phyloP scores from a whole-genome alignment of 257 asterid genomes.

The Catharanthus roseus region DNA sequence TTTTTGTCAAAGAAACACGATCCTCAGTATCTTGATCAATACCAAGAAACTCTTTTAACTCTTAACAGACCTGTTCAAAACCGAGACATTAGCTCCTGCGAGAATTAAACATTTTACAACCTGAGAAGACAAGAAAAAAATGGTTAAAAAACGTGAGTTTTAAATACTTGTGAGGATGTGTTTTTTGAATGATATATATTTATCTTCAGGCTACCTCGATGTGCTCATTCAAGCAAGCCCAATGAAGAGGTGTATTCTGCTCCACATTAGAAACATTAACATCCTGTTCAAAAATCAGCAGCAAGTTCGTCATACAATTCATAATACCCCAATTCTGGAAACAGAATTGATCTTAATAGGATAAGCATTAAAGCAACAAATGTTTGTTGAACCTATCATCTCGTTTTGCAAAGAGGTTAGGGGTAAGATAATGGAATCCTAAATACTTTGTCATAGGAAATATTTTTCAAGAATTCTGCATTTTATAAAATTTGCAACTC shows the following conservation, averaged over 20 bases:
- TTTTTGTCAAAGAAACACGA: neutral
- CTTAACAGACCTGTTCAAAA: slow-evolving; percentile 58
- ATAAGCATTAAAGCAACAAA: neutral
- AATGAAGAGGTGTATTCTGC: slow-evolving; percentile 89
- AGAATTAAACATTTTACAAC: slow-evolving; percentile 68
- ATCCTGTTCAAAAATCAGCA: slow-evolving; percentile 46
- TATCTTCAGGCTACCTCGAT: slow-evolving; percentile 48
- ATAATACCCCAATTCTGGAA: neutral
- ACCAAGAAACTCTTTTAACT: neutral
- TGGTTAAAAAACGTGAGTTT: neutral
- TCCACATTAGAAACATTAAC: slow-evolving; percentile 70
- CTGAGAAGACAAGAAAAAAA: slow-evolving; percentile 23
- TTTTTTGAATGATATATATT: neutral
- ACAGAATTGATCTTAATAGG: neutral
- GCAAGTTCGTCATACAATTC: slow-evolving; percentile 8
- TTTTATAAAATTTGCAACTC: neutral
- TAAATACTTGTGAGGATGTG: neutral
- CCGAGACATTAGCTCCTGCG: slow-evolving; percentile 69
- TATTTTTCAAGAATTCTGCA: neutral
- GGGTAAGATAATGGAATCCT: neutral
- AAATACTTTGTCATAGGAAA: neutral
- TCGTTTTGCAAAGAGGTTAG: too few relatives aligned
- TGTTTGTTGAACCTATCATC: neutral
- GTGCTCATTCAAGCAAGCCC: slow-evolving; percentile 93
- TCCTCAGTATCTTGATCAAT: neutral